Evolutionary conservation across 352 stramenopile species (phyloP).

Genomic region (Achlya hypogyna): DNA sequence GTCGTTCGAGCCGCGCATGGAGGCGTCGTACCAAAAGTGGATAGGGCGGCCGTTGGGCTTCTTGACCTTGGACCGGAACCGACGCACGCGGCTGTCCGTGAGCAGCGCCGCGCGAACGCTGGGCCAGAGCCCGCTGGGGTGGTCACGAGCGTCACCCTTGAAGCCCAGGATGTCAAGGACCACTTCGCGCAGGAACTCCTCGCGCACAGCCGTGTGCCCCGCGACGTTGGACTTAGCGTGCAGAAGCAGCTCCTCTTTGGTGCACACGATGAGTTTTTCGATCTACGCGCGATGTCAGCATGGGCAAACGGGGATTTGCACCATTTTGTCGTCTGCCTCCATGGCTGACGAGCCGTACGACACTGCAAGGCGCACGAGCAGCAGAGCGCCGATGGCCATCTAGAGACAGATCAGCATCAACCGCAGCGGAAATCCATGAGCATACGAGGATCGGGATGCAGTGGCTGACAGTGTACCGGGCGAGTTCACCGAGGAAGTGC

Average conservation of each 20-base stretch:
- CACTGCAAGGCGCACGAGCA: no score
- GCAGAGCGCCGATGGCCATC: no score
- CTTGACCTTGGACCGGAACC: background rate
- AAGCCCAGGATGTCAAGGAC: conserved; percentile 12
- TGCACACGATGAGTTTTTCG: conserved; percentile 3
- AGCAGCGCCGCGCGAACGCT: background rate
- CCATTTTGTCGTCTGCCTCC: no score
- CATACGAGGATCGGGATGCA: no score
- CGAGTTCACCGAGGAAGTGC: no score
- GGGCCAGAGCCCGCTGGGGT: background rate
- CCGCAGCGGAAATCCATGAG: no score
- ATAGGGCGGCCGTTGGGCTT: background rate
- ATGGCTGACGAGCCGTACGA: no score
- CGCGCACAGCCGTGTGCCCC: background rate
- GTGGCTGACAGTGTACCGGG: no score
- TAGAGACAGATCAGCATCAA: no score
- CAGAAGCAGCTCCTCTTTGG: conserved; percentile 13
- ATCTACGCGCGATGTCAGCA: background rate
- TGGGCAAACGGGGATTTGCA: no score
- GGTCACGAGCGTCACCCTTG: background rate
- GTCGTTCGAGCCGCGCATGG: background rate
- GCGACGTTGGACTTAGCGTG: conserved; percentile 9
- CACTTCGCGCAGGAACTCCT: conserved; percentile 3
- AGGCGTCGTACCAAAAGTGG: background rate
- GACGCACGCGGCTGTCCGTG: conserved; percentile 3